Evolutionary conservation across 257 asterid species (phyloP).

Genomic region (Fraxinus quadrangulata): DNA sequence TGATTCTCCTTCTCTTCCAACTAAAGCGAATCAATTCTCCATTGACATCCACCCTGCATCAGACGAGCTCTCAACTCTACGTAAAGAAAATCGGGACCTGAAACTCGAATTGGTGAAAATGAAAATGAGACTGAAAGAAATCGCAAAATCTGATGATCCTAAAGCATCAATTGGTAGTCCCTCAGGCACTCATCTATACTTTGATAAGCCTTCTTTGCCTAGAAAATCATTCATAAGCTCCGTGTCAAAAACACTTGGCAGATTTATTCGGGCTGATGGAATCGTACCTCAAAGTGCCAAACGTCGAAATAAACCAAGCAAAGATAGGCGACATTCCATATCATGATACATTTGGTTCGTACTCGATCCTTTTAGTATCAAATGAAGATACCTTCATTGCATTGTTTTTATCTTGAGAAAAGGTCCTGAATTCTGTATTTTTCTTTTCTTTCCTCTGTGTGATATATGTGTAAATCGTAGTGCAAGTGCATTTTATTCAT

Average conservation of each 20-base stretch:
- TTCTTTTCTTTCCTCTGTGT: constrained; percentile 12
- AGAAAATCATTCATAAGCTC: constrained; percentile 68
- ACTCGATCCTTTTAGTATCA: background rate
- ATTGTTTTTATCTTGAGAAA: constrained; percentile 18
- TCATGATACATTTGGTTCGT: constrained; percentile 40
- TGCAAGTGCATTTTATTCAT: background rate
- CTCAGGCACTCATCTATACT: constrained; percentile 26
- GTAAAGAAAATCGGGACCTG: constrained; percentile 68
- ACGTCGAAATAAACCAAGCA: constrained; percentile 52
- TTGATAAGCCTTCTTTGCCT: constrained; percentile 67
- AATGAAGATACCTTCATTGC: background rate
- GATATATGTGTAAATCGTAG: constrained; percentile 13
- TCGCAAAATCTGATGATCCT: constrained; percentile 39
- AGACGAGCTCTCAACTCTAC: constrained; percentile 47
- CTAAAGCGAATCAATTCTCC: constrained; percentile 34
- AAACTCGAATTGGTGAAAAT: constrained; percentile 61
- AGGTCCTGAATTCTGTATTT: constrained; percentile 12
- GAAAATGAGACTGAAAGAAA: constrained; percentile 57
- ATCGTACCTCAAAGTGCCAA: constrained; percentile 34
- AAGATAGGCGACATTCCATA: constrained; percentile 71
- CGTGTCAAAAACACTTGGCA: constrained; percentile 59
- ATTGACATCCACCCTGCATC: constrained; percentile 29
- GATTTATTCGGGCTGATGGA: constrained; percentile 54
- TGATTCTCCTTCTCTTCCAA: constrained; percentile 39
- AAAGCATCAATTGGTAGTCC: constrained; percentile 43